Evolutionary conservation across 768 basidiomycete species (phyloP), one percentile per base, ranked within the genome.

Genomic region (Austroboletus eburneus): DNA sequence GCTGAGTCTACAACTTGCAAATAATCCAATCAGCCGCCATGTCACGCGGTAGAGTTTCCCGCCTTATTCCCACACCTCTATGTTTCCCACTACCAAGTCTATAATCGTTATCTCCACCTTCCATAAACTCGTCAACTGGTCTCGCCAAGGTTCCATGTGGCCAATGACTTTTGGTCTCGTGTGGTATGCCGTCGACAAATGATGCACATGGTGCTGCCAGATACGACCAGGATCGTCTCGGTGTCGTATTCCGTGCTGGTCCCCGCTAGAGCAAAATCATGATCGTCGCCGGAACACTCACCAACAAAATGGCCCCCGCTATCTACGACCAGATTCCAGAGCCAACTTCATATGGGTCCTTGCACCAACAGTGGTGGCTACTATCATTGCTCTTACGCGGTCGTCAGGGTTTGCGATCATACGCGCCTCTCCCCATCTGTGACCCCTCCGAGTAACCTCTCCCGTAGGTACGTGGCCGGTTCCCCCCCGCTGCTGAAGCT

Each of bases 231-330:
- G 96, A 99, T 67, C 81, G 96, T 50, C 74, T 99, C 25, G 96
- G 96, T 54, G 85, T 98, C 47, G 89, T 99, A 34, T 99, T 99
- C 76, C 91, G 96, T 73, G 96, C 95, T n/a, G 91, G 87, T 73
- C 96, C 96, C 37, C 86, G 96, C 51, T 91, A 97, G 72, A 91
- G 87, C 50, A 92, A 96, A 63, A 87, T 96, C 62, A 97, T 97
- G 95, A 99, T 99, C 63, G 96, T 99, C 37, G 95, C 95, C 39
- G 96, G 96, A 27, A 99, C 96, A 0, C 72, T 99, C 59, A 99
- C 96, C 51, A 99, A 99, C 75, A 98, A 99, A 74, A 99, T 99
- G 96, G 96, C 94, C 5, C 96, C 96, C 34, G 95, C 96, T 69
- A 94, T 93, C 45, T 93, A 93, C 60, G 91, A 94, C 69, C 92